A percentile compares a stretch with the other conserved stretches of the same genome.
These are phyloP conservation scores for Trichosphaerium sp. DNA, from an alignment of 78 protist genomes.

Conservation along the genomic window DNA sequence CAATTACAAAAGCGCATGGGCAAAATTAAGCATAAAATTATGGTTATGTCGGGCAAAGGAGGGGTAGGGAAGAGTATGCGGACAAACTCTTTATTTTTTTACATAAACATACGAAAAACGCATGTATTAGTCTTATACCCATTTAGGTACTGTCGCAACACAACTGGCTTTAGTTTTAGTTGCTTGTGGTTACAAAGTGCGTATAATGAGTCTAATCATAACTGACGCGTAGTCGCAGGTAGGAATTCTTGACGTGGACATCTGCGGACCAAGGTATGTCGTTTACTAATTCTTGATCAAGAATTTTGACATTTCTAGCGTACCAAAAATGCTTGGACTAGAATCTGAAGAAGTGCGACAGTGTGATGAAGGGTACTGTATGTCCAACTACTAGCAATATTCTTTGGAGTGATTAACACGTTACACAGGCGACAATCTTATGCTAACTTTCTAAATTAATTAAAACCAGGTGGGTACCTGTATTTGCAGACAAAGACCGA, in stretches of 20 bases:
- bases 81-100: too few relatives aligned
- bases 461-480: not conserved
- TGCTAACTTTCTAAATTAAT: not conserved
- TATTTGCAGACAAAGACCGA: constrained; percentile 9
- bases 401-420: not conserved
- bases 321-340: not conserved
- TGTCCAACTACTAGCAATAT: not conserved
- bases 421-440: not conserved
- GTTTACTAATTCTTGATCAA: not conserved
- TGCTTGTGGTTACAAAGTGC: not conserved
- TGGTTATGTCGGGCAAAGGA: constrained; percentile 74
- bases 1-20: not conserved
- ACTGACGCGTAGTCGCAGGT: constrained; percentile 8
- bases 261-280: constrained; percentile 47
- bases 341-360: not conserved
- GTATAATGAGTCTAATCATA: not conserved
- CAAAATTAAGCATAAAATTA: constrained; percentile 4
- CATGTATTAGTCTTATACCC: too few relatives aligned
- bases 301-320: too few relatives aligned
- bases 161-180: constrained; percentile 9
- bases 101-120: too few relatives aligned
- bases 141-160: too few relatives aligned
- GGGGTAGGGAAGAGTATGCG: constrained; percentile 85
- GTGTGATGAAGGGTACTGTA: constrained; percentile 43
- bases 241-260: constrained; percentile 74